Conservation (phyloP, 345 rosid species). For the Ricinus communis region DNA sequence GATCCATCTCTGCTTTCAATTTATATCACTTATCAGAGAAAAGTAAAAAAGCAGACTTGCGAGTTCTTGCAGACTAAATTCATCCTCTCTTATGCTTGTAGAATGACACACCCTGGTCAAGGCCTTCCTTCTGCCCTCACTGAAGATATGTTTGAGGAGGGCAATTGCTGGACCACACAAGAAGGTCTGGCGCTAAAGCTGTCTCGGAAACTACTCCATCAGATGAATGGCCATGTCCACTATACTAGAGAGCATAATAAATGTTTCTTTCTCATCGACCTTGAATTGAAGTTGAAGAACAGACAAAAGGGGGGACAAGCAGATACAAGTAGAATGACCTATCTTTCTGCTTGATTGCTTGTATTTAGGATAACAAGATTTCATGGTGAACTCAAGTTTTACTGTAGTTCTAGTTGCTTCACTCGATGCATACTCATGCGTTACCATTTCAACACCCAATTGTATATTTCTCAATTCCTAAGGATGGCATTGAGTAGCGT, state of each 20-base stretch:
- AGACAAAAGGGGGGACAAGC: conserved; percentile 22
- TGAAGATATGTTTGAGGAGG: conserved; percentile 57
- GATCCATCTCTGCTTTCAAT: too few species aligned
- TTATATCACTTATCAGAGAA: too few species aligned
- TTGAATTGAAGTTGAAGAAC: conserved; percentile 43
- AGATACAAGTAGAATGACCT: conserved; percentile 18
- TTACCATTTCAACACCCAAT: neutral
- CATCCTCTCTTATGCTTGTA: conserved; percentile 26
- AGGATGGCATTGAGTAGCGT: neutral
- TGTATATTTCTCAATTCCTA: neutral
- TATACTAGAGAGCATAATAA: conserved; percentile 49
- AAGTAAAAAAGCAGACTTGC: too few species aligned
- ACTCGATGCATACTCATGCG: neutral
- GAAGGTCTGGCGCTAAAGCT: conserved; percentile 58
- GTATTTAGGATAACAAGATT: neutral
- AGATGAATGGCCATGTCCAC: conserved; percentile 58
- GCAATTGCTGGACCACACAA: conserved; percentile 45
- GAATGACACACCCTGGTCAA: conserved; percentile 73
- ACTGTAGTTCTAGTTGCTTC: neutral
- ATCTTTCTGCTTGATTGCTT: neutral
- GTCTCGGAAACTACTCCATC: conserved; percentile 49
- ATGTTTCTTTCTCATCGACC: conserved; percentile 54
- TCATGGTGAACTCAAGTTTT: neutral
- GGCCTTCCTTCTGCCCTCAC: conserved; percentile 62
- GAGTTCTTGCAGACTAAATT: neutral